Evolutionary conservation across 306 rosid species (phyloP).

Genomic region (Castanopsis chinensis): DNA sequence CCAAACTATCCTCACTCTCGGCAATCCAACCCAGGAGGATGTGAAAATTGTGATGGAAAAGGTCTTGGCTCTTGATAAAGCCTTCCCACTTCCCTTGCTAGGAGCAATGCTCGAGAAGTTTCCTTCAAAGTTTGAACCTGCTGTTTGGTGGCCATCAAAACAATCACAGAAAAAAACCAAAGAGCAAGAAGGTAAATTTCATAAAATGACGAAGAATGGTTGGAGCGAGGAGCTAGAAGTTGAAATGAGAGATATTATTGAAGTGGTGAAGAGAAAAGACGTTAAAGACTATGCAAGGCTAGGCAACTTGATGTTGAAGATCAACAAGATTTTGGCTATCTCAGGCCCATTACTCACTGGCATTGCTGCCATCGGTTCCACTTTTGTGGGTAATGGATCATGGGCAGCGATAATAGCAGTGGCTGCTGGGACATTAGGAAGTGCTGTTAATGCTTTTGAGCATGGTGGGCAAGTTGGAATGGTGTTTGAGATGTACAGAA

Average conservation of each 20-base stretch:
- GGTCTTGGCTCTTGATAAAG: too few relatives aligned
- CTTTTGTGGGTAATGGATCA: slow-evolving; percentile 24
- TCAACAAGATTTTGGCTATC: slow-evolving; percentile 33
- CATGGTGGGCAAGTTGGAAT: slow-evolving; percentile 47
- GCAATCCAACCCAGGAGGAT: too few relatives aligned
- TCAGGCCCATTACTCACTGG: too few relatives aligned
- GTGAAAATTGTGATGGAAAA: too few relatives aligned
- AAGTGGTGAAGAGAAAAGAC: slow-evolving; percentile 31
- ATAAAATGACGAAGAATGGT: slow-evolving; percentile 16
- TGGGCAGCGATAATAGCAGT: slow-evolving; percentile 18
- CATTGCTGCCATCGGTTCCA: slow-evolving; percentile 17
- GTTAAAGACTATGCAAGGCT: slow-evolving; percentile 36
- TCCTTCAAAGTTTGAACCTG: too few relatives aligned
- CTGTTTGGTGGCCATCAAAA: too few relatives aligned
- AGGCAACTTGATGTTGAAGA: slow-evolving; percentile 33
- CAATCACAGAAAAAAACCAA: too few relatives aligned
- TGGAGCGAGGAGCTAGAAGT: slow-evolving; percentile 32
- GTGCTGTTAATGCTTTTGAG: slow-evolving; percentile 29
- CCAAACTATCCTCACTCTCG: too few relatives aligned
- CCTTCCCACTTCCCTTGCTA: too few relatives aligned
- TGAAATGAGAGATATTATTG: slow-evolving; percentile 31
- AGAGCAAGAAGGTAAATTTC: too few relatives aligned
- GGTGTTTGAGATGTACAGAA: slow-evolving; percentile 51
- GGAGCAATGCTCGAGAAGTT: too few relatives aligned
- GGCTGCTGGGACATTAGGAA: slow-evolving; percentile 35